Conservation (phyloP, 768 basidiomycete species). For the Lentinula raphanica region DNA sequence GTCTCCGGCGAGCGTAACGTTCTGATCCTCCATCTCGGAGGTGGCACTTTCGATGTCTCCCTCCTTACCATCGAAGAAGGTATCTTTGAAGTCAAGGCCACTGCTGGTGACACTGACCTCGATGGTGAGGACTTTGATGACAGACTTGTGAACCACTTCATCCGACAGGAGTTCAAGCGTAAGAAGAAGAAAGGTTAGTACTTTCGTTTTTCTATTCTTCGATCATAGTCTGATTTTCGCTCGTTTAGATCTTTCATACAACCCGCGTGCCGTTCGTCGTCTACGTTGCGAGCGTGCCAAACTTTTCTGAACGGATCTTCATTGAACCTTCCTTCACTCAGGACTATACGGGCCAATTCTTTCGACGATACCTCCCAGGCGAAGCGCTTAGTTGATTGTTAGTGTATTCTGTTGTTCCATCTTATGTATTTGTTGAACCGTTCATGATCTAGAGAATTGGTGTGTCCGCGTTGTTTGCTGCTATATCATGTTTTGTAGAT, state of each 20-base stretch:
- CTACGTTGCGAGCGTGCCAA: slow-evolving; percentile 10
- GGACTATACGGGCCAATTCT: too few relatives aligned
- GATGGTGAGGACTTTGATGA: slow-evolving; percentile 27
- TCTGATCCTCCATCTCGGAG: slow-evolving; percentile 69
- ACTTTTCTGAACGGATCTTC: too few relatives aligned
- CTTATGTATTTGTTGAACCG: too few relatives aligned
- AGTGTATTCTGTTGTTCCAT: too few relatives aligned
- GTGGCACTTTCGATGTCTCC: slow-evolving; percentile 72
- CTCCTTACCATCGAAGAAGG: slow-evolving; percentile 64
- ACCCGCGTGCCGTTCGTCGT: slow-evolving; percentile 11
- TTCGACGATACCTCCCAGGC: too few relatives aligned
- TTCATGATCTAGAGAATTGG: too few relatives aligned
- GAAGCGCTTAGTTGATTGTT: too few relatives aligned
- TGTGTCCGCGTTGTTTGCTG: too few relatives aligned
- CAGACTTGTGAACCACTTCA: slow-evolving; percentile 7
- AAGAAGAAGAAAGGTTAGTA: slow-evolving; percentile 42
- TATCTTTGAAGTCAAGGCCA: slow-evolving; percentile 68
- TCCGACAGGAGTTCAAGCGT: slow-evolving; percentile 42
- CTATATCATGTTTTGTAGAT: too few relatives aligned
- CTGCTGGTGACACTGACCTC: slow-evolving; percentile 52
- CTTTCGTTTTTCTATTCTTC: slow-evolving; percentile 39
- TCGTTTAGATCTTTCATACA: slow-evolving; percentile 5
- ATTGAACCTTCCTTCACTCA: too few relatives aligned
- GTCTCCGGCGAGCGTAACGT: slow-evolving; percentile 52
- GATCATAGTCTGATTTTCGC: slow-evolving; percentile 8